Evolutionary conservation across 2,329 filamentous ascomycete species (phyloP), one percentile per base, ranked within the genome.

Genomic region (Colletotrichum liriopes): DNA sequence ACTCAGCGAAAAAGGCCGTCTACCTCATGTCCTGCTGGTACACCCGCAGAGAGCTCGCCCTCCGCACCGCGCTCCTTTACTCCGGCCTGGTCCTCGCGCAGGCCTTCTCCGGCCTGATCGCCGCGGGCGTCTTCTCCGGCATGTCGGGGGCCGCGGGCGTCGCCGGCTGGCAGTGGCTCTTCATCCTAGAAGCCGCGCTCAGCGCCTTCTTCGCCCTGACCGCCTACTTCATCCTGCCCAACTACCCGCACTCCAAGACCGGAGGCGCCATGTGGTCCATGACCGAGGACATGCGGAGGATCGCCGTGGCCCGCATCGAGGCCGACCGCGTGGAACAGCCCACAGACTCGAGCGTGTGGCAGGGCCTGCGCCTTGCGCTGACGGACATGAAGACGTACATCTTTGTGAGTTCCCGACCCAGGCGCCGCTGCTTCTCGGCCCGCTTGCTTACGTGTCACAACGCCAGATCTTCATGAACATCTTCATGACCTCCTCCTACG

Each of bases 1-100:
- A 69, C 18, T 3, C 14, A 0, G 23, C 1, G 11, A 18, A 5
- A 5, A 39, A 65, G 67, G 80, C 76, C 2, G 65, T 81, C 1
- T 81, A 79, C 56, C 82, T 88, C 60, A 80, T 90, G 7, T 86
- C 84, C 0, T 84, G 86, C 49, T 90, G 87, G 79, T 90, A 90
- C 77, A 89, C 86, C 1, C 81, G 86, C 43, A 85, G 87, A 74
- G 84, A 85, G 74, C 74, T 86, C n/a, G 79, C 82, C 20, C 77
- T 81, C 6, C 79, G 84, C 61, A 82, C 85, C 23, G 81, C 84
- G 1, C 82, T 86, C 69, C 78, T 87, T 6, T 87, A 87, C 68
- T 81, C 84, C 0, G 83, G 83, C 1, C 79, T 79, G 7, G 77
- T 82, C 5, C 74, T 81, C 39, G 78, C 80, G 1, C 80, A 78